These are phyloP conservation scores for Chlorella sp. DNA, from an alignment of 139 green algal species.

Conservation along the genomic window DNA sequence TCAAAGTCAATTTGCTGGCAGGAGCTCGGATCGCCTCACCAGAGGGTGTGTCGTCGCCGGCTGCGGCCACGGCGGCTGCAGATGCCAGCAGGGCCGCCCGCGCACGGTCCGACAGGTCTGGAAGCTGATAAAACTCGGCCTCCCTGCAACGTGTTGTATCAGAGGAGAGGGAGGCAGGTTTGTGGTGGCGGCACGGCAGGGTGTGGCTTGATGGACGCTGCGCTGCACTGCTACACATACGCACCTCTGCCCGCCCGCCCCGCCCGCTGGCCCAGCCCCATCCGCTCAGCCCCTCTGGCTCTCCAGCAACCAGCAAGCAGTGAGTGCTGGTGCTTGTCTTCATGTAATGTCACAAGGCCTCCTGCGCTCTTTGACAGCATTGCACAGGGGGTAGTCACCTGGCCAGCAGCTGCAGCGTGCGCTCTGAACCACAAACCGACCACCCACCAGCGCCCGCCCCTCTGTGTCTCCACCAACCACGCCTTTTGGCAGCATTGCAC, in stretches of 20 bases:
- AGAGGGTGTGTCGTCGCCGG: slow-evolving; percentile 11
- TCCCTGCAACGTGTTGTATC: slow-evolving; percentile 2
- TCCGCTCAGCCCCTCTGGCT: no score
- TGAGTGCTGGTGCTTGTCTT: no score
- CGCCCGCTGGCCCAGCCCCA: no score
- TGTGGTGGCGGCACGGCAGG: no score
- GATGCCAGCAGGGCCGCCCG: not conserved
- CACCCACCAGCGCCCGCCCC: no score
- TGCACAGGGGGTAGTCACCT: not conserved
- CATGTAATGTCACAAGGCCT: no score
- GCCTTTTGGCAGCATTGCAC: not conserved
- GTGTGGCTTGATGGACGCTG: no score
- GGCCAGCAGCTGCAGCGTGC: slow-evolving; percentile 40
- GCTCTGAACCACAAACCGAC: no score
- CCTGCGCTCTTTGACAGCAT: not conserved
- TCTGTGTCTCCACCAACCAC: not conserved
- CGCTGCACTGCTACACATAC: no score
- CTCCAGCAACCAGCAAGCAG: not conserved
- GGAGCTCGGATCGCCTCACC: not conserved
- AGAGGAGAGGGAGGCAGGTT: no score
- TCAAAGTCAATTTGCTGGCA: no score
- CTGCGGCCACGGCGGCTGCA: not conserved
- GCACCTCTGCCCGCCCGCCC: no score
- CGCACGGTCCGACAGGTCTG: slow-evolving; percentile 26
- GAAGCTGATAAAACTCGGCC: slow-evolving; percentile 53